phyloP scores from a whole-genome alignment of 768 basidiomycete genomes.

The Mrakia gelida region DNA sequence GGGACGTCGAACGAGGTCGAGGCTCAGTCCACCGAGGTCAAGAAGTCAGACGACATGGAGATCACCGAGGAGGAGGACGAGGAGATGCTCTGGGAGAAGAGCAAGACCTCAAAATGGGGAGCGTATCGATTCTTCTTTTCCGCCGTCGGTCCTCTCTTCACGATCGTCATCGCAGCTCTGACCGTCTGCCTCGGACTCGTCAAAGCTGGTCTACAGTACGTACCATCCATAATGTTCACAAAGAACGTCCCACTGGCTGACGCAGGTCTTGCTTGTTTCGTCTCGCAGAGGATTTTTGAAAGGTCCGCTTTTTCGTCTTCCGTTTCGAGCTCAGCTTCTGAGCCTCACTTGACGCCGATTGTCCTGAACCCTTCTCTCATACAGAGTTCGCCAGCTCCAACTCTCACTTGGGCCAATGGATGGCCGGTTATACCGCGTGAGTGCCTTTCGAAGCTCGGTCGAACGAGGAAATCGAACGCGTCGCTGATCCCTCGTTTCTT shows the following conservation, averaged over 20 bases:
- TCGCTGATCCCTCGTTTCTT: not conserved
- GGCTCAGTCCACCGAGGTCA: not conserved
- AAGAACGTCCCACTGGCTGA: not conserved
- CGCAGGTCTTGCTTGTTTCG: not conserved
- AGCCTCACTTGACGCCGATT: too few species aligned
- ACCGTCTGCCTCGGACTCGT: not conserved
- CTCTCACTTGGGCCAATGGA: not conserved
- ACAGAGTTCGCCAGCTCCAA: not conserved
- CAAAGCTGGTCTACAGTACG: not conserved
- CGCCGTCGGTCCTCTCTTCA: not conserved
- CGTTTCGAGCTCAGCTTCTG: too few species aligned
- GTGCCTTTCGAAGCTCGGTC: not conserved
- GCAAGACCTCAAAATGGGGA: not conserved
- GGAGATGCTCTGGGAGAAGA: not conserved
- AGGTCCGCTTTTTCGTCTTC: not conserved
- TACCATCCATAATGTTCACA: too few species aligned
- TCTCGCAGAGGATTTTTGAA: not conserved
- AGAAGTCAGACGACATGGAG: not conserved
- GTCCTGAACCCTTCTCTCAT: not conserved
- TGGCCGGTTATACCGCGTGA: not conserved
- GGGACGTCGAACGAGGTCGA: not conserved
- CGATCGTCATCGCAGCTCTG: not conserved
- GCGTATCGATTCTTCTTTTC: slow-evolving; percentile 6
- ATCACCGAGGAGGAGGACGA: slow-evolving; percentile 15
- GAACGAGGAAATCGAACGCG: not conserved